Evolutionary conservation across 2,329 filamentous ascomycete species (phyloP).

Genomic region (Cordyceps fumosorosea): DNA sequence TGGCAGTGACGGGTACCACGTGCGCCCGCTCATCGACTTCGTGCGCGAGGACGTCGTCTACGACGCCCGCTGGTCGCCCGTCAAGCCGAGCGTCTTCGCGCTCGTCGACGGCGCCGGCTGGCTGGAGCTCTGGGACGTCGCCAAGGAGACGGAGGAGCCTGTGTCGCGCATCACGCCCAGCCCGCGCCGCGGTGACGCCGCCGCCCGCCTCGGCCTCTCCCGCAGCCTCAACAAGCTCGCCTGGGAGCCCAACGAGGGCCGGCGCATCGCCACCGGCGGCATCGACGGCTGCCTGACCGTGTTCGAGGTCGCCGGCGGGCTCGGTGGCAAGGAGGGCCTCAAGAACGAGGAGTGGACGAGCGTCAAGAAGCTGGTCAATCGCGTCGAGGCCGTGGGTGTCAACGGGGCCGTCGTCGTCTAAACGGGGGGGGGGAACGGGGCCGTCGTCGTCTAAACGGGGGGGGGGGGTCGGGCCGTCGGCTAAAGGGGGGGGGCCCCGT

Average conservation of each 20-base stretch:
- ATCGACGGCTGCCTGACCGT: conserved; percentile 86
- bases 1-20: conserved; percentile 38
- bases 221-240: conserved; percentile 90
- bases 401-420: conserved; percentile 40
- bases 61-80: conserved; percentile 89
- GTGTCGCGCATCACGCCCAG: conserved; percentile 73
- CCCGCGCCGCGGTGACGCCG: conserved; percentile 40
- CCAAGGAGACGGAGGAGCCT: conserved; percentile 85
- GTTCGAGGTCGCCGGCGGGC: conserved; percentile 79
- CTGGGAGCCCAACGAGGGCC: conserved; percentile 88
- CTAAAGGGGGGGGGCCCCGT: too few relatives aligned
- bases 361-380: conserved; percentile 81
- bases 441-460: conserved; percentile 30
- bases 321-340: conserved; percentile 78
- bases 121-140: conserved; percentile 93
- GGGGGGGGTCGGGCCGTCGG: conserved; percentile 36
- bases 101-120: conserved; percentile 89
- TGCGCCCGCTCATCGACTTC: conserved; percentile 79
- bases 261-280: conserved; percentile 80
- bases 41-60: conserved; percentile 95
- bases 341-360: conserved; percentile 87
- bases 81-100: conserved; percentile 90
- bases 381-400: conserved; percentile 58
- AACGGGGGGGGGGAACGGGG: conserved; percentile 29
- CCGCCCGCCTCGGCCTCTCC: conserved; percentile 62